Base-by-base conservation (phyloP, 352 stramenopile genomes). In the Globisporangium camurandrum region DNA sequence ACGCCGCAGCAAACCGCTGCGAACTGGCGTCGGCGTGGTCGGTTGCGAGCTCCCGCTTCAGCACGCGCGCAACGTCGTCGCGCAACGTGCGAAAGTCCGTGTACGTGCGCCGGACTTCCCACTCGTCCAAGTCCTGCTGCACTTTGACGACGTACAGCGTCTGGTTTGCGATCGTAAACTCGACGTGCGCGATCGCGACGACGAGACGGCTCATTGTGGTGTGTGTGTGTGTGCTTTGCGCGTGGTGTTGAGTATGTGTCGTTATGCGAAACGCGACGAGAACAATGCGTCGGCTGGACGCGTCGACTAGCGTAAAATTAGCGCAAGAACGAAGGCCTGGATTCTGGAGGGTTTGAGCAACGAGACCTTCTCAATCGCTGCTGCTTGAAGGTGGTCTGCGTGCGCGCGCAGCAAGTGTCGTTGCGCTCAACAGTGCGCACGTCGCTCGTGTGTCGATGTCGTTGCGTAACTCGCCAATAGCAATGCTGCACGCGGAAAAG, bases 91-190 rank as follows among this genome's bases (percentile, higher is more conserved):
- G 73, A 53, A 89, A 89, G 55, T 87, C 78, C 17, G 75, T 74
- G 63, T 86, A 89, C 6, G 69, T 71, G 53, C 75, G 71, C 0
- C 71, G 68, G 40, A 89, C 75, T 37, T 86, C 60, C 78, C 78
- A 89, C 43, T 83, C 69, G 52, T 89, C 78, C 3, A 50, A 50
- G 48, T 89, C 78, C 52, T 87, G 78, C 54, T 85, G 77, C 40
- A 89, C 78, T 6, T 80, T 81, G 28, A 89, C 54, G 20, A 89
- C 75, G 60, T 89, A 89, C 23, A 89, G 61, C 26, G 81, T 81
- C 52, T 87, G 64, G 49, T 69, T 71, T 36, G 62, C 64, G 51
- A 69, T 66, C 28, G 75, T 86, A 66, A 89, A 86, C 69, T 89
- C 78, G 54, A 87, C 75, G 57, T 87, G 78, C 46, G 68, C 71